Conservation (phyloP, 768 basidiomycete species). For the Agaricus sinodeliciosus region DNA sequence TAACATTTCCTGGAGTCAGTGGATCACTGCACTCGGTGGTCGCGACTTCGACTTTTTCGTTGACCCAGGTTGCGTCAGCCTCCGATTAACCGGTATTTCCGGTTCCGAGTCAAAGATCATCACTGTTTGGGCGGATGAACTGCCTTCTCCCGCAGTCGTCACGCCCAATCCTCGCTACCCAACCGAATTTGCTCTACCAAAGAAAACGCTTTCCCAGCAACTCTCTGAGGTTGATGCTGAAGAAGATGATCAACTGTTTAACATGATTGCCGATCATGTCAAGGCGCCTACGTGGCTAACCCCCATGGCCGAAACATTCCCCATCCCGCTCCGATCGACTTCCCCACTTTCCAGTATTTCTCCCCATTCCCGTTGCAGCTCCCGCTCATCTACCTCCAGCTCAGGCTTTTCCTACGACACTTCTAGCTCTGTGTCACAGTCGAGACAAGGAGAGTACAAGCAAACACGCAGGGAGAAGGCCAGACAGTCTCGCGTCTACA, state of each 20-base stretch:
- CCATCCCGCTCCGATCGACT: constrained; percentile 40
- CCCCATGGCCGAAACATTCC: constrained; percentile 57
- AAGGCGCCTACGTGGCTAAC: constrained; percentile 64
- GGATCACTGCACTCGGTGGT: constrained; percentile 65
- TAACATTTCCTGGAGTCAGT: constrained; percentile 75
- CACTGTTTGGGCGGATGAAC: constrained; percentile 64
- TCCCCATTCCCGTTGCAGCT: constrained; percentile 62
- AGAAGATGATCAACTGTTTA: constrained; percentile 68
- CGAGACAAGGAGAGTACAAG: constrained; percentile 29
- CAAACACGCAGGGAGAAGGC: constrained; percentile 65
- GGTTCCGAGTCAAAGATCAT: constrained; percentile 32
- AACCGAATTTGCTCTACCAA: constrained; percentile 16
- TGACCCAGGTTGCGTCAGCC: constrained; percentile 72
- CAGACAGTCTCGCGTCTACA: constrained; percentile 62
- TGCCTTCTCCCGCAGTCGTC: constrained; percentile 22
- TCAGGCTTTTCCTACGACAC: constrained; percentile 51
- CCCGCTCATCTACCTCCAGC: constrained; percentile 68
- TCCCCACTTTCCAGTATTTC: constrained; percentile 57
- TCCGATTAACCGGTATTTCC: constrained; percentile 40
- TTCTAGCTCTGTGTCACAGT: constrained; percentile 36
- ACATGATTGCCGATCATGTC: constrained; percentile 68
- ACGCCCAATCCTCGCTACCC: constrained; percentile 19
- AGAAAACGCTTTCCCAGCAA: constrained; percentile 69
- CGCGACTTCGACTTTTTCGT: constrained; percentile 74
- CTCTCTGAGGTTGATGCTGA: constrained; percentile 65